A percentile compares a stretch with the other conserved stretches of the same genome.
phyloP scores from a whole-genome alignment of 1,139 yeast genomes.

The Candida freyschussii region DNA sequence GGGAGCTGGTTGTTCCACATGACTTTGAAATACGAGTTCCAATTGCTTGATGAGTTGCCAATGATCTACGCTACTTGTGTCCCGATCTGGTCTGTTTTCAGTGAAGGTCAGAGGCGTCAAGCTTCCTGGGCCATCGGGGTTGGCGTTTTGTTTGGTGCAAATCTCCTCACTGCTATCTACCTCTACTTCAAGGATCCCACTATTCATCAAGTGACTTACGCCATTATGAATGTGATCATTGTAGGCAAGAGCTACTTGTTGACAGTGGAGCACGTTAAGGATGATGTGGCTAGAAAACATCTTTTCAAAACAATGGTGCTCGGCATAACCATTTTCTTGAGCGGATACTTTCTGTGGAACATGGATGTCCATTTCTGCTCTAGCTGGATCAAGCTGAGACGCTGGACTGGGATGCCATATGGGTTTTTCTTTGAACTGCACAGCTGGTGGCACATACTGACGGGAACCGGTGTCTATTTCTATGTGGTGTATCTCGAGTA shows the following conservation, averaged over 20 bases:
- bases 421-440: conserved; percentile 89
- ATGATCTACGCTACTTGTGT: conserved; percentile 97
- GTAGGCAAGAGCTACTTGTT: conserved; percentile 51
- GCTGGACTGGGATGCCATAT: conserved; percentile 76
- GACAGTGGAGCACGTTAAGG: conserved; percentile 47
- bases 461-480: conserved; percentile 78
- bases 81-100: conserved; percentile 86
- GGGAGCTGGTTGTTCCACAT: conserved; percentile 96
- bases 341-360: conserved; percentile 82
- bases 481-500: conserved; percentile 59
- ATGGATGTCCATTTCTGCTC: conserved; percentile 78
- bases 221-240: conserved; percentile 51
- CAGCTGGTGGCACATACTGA: conserved; percentile 96
- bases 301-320: conserved; percentile 50
- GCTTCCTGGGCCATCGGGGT: conserved; percentile 43
- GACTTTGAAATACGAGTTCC: conserved; percentile 86
- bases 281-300: conserved; percentile 39
- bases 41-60: conserved; percentile 89
- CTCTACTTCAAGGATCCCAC: conserved; percentile 73
- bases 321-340: conserved; percentile 61
- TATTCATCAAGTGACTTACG: conserved; percentile 64
- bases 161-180: conserved; percentile 57
- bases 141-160: conserved; percentile 53
- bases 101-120: conserved; percentile 40
- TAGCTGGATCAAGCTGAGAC: conserved; percentile 56